phyloP scores from a whole-genome alignment of 2,329 filamentous ascomycete species.

The Aspergillus fumigatiaffinis region DNA sequence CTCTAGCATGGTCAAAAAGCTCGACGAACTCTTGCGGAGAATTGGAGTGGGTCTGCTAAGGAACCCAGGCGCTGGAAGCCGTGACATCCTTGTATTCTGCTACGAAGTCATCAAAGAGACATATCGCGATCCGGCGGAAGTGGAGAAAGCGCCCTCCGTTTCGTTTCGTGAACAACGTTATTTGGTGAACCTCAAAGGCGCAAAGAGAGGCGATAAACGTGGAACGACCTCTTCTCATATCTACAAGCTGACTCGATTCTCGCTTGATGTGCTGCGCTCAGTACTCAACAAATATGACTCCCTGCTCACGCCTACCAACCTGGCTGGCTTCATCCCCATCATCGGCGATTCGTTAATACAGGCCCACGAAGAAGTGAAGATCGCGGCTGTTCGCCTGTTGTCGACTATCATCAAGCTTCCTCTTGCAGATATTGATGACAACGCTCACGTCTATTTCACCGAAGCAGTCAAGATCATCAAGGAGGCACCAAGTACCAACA shows the following conservation, averaged over 20 bases:
- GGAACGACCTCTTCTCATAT: constrained; percentile 72
- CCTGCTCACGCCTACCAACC: constrained; percentile 72
- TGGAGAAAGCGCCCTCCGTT: constrained; percentile 20
- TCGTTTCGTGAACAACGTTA: constrained; percentile 53
- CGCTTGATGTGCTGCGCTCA: constrained; percentile 78
- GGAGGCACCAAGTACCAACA: constrained; percentile 70
- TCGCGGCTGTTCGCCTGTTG: constrained; percentile 80
- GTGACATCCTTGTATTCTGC: constrained; percentile 86
- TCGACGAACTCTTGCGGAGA: constrained; percentile 80
- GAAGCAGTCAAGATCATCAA: constrained; percentile 82
- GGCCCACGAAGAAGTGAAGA: constrained; percentile 87
- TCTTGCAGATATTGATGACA: constrained; percentile 64
- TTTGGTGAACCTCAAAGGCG: constrained; percentile 70
- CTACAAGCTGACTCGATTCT: constrained; percentile 84
- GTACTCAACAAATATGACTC: constrained; percentile 82
- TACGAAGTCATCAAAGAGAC: constrained; percentile 90
- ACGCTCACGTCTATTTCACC: constrained; percentile 72
- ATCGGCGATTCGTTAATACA: constrained; percentile 81
- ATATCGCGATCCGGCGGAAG: constrained; percentile 61
- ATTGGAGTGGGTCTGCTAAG: constrained; percentile 78
- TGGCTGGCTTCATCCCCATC: constrained; percentile 82
- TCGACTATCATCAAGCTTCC: constrained; percentile 81
- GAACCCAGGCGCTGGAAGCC: constrained; percentile 72
- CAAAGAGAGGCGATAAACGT: constrained; percentile 68
- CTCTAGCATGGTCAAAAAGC: constrained; percentile 77